Conservation (phyloP, 345 rosid species). For the Physaria fendleri region DNA sequence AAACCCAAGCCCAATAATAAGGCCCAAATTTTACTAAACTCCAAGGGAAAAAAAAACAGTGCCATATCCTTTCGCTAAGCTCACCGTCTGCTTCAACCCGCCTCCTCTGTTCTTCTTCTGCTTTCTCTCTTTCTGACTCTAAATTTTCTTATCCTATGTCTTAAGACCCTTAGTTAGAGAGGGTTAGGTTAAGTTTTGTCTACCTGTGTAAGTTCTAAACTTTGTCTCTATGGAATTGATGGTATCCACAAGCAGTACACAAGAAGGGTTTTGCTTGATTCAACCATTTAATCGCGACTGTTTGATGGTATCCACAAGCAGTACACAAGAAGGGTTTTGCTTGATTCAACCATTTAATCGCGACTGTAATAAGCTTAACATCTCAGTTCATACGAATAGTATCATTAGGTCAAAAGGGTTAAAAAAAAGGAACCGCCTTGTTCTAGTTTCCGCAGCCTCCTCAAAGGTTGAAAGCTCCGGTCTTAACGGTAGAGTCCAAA, state of each 20-base stretch:
- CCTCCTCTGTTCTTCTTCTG: slow-evolving; percentile 17
- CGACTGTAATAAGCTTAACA: slow-evolving; percentile 26
- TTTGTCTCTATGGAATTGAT: slow-evolving; percentile 19
- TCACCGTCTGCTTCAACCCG: slow-evolving; percentile 10
- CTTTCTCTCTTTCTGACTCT: background rate
- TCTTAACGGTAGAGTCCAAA: slow-evolving; percentile 39
- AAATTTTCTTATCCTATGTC: background rate
- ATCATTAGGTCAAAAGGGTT: slow-evolving; percentile 29
- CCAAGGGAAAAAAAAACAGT: slow-evolving; percentile 1
- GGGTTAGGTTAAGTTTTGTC: background rate
- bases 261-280: slow-evolving; percentile 54
- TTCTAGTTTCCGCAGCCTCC: slow-evolving; percentile 39
- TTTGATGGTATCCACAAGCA: slow-evolving; percentile 39
- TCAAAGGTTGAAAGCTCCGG: slow-evolving; percentile 39
- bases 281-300: slow-evolving; percentile 36
- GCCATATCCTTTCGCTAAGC: slow-evolving; percentile 22
- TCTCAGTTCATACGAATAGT: slow-evolving; percentile 19
- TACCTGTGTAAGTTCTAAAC: background rate
- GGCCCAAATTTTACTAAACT: slow-evolving; percentile 17
- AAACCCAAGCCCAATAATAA: background rate
- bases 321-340: slow-evolving; percentile 53
- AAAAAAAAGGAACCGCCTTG: slow-evolving; percentile 30
- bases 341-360: slow-evolving; percentile 40
- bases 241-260: slow-evolving; percentile 41
- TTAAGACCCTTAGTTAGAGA: background rate